Evolutionary conservation across 2,329 filamentous ascomycete species (phyloP).

Genomic region (Colletotrichum chlorophyti): DNA sequence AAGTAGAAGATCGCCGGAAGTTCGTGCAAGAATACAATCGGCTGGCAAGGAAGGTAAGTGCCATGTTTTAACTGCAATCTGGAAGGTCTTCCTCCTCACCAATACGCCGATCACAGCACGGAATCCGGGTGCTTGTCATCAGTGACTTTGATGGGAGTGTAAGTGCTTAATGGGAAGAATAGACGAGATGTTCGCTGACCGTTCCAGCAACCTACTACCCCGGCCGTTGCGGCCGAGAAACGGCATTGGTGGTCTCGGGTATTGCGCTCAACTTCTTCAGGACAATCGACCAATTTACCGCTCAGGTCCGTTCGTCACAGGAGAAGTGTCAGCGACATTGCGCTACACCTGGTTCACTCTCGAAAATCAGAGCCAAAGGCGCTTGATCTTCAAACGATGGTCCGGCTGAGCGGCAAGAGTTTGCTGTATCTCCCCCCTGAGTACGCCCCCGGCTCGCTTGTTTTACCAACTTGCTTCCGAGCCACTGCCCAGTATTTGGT

Average conservation of each 20-base stretch:
- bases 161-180: too few relatives aligned
- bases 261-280: constrained; percentile 35
- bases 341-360: constrained; percentile 50
- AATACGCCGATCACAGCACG: constrained; percentile 62
- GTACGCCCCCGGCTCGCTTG: constrained; percentile 62
- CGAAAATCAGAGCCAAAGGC: constrained; percentile 53
- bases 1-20: constrained; percentile 52
- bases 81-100: too few relatives aligned
- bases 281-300: background rate
- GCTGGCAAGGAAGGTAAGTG: constrained; percentile 61
- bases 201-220: constrained; percentile 2
- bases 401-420: constrained; percentile 69
- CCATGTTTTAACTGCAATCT: background rate
- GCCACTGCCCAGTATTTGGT: constrained; percentile 70
- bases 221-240: constrained; percentile 34
- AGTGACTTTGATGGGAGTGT: constrained; percentile 39
- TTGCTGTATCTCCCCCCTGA: constrained; percentile 65
- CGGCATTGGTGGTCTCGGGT: constrained; percentile 47
- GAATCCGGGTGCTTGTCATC: constrained; percentile 50
- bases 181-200: background rate
- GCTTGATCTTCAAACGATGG: constrained; percentile 62
- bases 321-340: constrained; percentile 63
- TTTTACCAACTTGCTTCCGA: constrained; percentile 70
- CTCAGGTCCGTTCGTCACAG: constrained; percentile 44
- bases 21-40: constrained; percentile 67